A percentile compares a stretch with the other conserved stretches of the same genome.
Conservation (phyloP, 169 alveolate genomes). For the Plasmodium chabaudi region DNA sequence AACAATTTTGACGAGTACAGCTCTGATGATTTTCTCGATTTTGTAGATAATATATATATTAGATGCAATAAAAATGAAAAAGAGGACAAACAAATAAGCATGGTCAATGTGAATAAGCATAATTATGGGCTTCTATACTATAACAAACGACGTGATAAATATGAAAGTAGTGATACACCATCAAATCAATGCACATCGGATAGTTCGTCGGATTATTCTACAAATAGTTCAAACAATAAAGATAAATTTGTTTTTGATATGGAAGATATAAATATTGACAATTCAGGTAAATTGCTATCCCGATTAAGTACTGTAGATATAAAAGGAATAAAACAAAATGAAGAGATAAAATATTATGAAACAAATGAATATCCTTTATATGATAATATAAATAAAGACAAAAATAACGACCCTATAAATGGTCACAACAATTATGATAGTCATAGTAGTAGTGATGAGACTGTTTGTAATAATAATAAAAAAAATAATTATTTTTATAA, state of each 20-base stretch:
- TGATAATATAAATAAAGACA: background rate
- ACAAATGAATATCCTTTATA: background rate
- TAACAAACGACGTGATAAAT: background rate
- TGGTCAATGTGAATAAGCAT: background rate
- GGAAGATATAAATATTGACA: background rate
- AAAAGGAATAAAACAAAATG: slow-evolving; percentile 5
- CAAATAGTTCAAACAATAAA: background rate
- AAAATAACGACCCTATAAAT: background rate
- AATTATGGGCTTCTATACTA: background rate
- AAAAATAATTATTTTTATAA: slow-evolving; percentile 9
- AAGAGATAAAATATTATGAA: slow-evolving; percentile 9
- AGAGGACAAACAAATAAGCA: background rate
- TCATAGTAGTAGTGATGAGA: background rate
- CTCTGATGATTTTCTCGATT: slow-evolving; percentile 25
- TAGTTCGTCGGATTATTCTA: background rate
- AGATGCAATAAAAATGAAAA: background rate
- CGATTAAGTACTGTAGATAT: slow-evolving; percentile 33
- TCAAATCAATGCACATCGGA: background rate
- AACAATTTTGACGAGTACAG: slow-evolving; percentile 6
- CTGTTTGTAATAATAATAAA: background rate
- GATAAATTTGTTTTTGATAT: slow-evolving; percentile 23
- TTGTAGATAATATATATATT: background rate
- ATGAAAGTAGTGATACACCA: background rate
- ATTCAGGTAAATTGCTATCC: slow-evolving; percentile 7
- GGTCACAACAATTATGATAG: background rate